phyloP scores from a whole-genome alignment of 2,329 filamentous ascomycete genomes.

The Nemania sp. region DNA sequence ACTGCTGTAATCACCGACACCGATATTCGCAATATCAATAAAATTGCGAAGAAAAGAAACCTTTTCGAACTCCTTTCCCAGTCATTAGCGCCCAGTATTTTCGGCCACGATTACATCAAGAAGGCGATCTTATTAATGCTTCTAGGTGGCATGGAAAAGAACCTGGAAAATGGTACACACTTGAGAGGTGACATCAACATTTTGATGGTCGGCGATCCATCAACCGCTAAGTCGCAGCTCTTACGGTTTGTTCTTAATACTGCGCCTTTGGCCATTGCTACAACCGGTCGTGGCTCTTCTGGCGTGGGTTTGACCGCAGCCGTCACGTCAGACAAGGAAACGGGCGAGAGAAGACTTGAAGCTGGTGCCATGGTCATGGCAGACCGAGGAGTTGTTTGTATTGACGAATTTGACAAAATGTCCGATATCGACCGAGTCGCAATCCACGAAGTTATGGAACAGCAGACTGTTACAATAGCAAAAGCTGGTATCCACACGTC shows the following conservation, averaged over 20 bases:
- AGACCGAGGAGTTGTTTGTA: constrained; percentile 96
- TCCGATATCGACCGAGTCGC: constrained; percentile 97
- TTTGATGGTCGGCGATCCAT: constrained; percentile 98
- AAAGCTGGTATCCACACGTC: constrained; percentile 99
- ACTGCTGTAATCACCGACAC: constrained; percentile 94
- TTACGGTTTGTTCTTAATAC: constrained; percentile 97
- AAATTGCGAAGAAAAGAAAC: constrained; percentile 92
- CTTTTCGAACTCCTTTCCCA: constrained; percentile 93
- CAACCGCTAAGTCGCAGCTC: constrained; percentile 98
- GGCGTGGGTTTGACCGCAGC: constrained; percentile 97
- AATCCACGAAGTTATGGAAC: constrained; percentile 99
- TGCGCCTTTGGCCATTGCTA: constrained; percentile 94
- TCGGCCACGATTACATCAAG: constrained; percentile 97
- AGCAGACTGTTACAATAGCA: constrained; percentile 98
- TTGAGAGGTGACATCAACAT: constrained; percentile 99
- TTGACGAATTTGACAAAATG: constrained; percentile 99
- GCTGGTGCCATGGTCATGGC: constrained; percentile 99
- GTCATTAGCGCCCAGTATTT: constrained; percentile 95
- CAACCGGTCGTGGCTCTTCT: constrained; percentile 94
- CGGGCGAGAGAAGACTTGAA: constrained; percentile 91
- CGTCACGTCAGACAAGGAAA: constrained; percentile 97
- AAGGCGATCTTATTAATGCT: constrained; percentile 97
- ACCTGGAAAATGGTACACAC: constrained; percentile 97
- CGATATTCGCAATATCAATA: constrained; percentile 99
- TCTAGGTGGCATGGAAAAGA: constrained; percentile 96